Conservation (phyloP, 73 alveolate species). For the Stentor roeselii region DNA sequence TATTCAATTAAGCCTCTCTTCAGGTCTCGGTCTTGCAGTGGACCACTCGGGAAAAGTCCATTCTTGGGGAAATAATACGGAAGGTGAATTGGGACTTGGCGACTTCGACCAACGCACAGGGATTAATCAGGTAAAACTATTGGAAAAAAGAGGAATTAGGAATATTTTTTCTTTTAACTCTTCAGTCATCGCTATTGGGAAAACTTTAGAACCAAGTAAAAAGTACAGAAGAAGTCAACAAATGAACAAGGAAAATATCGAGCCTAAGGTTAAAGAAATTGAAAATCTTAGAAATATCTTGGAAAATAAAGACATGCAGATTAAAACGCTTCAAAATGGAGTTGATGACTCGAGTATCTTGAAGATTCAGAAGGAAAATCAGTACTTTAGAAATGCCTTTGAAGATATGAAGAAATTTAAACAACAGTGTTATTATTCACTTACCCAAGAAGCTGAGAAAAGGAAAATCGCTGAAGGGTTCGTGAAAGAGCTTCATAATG, state of each 20-base stretch:
- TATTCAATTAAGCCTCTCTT: too few relatives aligned
- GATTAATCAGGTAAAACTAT: not conserved
- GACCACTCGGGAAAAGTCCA: not conserved
- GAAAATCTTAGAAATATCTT: not conserved
- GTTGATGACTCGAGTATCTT: not conserved
- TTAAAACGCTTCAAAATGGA: not conserved
- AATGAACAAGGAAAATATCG: not conserved
- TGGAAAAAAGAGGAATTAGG: not conserved
- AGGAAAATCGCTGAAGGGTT: not conserved
- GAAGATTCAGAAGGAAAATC: not conserved
- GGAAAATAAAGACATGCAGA: not conserved
- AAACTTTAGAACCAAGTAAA: not conserved
- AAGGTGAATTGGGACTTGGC: not conserved
- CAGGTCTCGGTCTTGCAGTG: not conserved
- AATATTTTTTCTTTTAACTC: not conserved
- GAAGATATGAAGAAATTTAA: not conserved
- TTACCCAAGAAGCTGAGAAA: not conserved
- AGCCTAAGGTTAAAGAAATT: not conserved
- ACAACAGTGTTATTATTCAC: not conserved
- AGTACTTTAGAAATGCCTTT: not conserved
- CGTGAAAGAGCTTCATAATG: not conserved
- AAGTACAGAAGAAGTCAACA: not conserved
- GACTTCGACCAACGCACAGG: not conserved
- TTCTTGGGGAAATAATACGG: not conserved
- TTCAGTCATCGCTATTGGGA: not conserved